phyloP scores from a whole-genome alignment of 2,329 filamentous ascomycete species.

The Fusarium sororula region DNA sequence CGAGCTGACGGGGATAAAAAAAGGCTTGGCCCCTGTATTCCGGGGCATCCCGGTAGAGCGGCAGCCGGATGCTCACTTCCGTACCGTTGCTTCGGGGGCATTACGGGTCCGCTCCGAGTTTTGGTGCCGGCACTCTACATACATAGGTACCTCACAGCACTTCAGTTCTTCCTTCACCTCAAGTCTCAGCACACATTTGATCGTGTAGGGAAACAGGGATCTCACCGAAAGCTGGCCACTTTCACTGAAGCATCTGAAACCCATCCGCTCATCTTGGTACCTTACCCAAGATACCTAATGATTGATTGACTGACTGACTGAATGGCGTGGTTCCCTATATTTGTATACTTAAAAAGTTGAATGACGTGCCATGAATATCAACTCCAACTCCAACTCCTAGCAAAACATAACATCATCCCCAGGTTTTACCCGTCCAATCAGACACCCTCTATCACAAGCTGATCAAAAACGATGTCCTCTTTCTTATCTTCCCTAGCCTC shows the following conservation, averaged over 20 bases:
- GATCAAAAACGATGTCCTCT: conserved; percentile 23
- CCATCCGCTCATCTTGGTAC: neutral
- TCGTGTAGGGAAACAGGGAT: neutral
- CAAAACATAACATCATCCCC: conserved; percentile 22
- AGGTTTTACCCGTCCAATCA: conserved; percentile 32
- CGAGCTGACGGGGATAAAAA: neutral
- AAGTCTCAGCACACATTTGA: neutral
- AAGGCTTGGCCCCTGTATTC: conserved; percentile 17
- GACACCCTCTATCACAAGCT: conserved; percentile 14
- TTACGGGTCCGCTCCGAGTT: conserved; percentile 11
- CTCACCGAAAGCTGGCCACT: neutral
- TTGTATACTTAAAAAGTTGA: neutral
- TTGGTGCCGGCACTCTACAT: conserved; percentile 9
- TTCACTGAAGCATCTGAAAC: neutral
- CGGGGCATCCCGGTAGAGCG: conserved; percentile 32
- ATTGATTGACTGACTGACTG: neutral
- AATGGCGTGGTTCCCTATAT: neutral
- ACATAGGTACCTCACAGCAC: neutral
- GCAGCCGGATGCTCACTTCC: conserved; percentile 26
- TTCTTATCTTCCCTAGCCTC: conserved; percentile 34
- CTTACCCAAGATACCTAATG: neutral
- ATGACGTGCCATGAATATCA: conserved; percentile 8
- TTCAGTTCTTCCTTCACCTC: neutral
- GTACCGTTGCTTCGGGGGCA: conserved; percentile 24
- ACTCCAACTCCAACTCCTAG: conserved; percentile 5